phyloP scores from a whole-genome alignment of 2,329 filamentous ascomycete genomes.

The Phialemonium atrogriseum region DNA sequence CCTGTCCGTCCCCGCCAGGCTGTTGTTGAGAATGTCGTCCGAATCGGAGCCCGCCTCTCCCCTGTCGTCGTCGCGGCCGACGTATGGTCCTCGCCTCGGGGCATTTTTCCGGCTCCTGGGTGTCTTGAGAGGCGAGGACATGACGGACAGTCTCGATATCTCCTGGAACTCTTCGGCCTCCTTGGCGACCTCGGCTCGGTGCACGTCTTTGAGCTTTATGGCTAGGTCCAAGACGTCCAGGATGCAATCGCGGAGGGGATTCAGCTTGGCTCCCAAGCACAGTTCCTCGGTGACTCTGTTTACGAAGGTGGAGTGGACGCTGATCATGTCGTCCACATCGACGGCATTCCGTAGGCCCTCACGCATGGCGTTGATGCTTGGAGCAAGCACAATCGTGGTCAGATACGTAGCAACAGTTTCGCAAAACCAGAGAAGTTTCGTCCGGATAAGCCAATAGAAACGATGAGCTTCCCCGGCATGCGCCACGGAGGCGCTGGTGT shows the following conservation, averaged over 20 bases:
- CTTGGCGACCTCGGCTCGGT: slow-evolving; percentile 49
- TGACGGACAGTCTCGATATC: slow-evolving; percentile 30
- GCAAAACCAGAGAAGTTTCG: slow-evolving; percentile 69
- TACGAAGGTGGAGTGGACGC: slow-evolving; percentile 56
- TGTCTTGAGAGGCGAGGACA: slow-evolving; percentile 17
- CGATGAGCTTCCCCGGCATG: too few relatives aligned
- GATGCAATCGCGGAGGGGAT: slow-evolving; percentile 63
- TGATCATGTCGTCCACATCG: slow-evolving; percentile 77
- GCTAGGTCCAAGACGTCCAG: slow-evolving; percentile 70
- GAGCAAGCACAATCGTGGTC: slow-evolving; percentile 61
- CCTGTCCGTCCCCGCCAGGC: slow-evolving; percentile 15
- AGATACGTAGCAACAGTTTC: slow-evolving; percentile 69
- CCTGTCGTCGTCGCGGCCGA: slow-evolving; percentile 12
- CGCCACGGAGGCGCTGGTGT: slow-evolving; percentile 22
- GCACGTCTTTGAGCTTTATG: slow-evolving; percentile 58
- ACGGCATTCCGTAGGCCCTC: slow-evolving; percentile 48
- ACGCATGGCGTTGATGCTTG: slow-evolving; percentile 48
- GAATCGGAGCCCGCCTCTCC: slow-evolving; percentile 15
- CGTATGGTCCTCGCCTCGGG: slow-evolving; percentile 21
- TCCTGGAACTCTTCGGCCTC: slow-evolving; percentile 67
- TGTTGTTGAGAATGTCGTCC: slow-evolving; percentile 16
- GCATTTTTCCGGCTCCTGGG: slow-evolving; percentile 5
- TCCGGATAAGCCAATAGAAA: slow-evolving; percentile 54
- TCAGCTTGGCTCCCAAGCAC: slow-evolving; percentile 59
- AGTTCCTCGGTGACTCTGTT: slow-evolving; percentile 57